These are phyloP conservation scores for Persicaria maculosa DNA, from an alignment of 148 eudicot genomes.

Conservation along the genomic window DNA sequence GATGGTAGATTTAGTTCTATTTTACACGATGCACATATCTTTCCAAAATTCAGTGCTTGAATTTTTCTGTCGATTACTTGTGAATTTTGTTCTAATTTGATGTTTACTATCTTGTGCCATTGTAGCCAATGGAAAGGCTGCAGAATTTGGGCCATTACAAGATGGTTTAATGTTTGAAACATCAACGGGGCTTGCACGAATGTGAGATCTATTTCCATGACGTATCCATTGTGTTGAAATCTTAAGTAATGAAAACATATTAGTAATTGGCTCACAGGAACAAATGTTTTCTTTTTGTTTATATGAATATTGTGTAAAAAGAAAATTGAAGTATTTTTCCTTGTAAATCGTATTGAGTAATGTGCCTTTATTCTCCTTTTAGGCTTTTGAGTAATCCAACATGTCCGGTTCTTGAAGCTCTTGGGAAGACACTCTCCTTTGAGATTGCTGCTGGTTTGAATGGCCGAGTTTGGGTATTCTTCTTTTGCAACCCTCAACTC, in stretches of 20 bases:
- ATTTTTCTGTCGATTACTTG: not conserved
- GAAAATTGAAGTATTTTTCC: not conserved
- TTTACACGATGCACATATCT: not conserved
- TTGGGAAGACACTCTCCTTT: constrained; percentile 87
- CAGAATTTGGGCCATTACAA: constrained; percentile 80
- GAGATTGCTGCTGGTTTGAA: constrained; percentile 92
- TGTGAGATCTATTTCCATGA: constrained; percentile 34
- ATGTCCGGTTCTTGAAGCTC: constrained; percentile 77
- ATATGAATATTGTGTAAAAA: not conserved
- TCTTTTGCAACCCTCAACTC: not conserved
- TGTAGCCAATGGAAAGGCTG: constrained; percentile 78
- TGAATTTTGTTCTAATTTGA: constrained; percentile 1
- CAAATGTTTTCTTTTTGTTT: not conserved
- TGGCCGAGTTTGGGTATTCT: constrained; percentile 90
- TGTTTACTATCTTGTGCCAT: constrained; percentile 17
- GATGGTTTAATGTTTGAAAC: constrained; percentile 90
- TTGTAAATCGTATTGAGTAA: not conserved
- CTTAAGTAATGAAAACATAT: not conserved
- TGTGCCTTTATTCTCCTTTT: not conserved
- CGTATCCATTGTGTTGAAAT: not conserved
- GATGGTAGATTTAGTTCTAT: constrained; percentile 48
- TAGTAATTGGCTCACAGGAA: not conserved
- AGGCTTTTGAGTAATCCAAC: constrained; percentile 82
- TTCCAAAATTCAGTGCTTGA: not conserved
- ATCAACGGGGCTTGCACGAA: constrained; percentile 88